phyloP scores from a whole-genome alignment of 2,329 filamentous ascomycete genomes.

The Calonectria crousiana region DNA sequence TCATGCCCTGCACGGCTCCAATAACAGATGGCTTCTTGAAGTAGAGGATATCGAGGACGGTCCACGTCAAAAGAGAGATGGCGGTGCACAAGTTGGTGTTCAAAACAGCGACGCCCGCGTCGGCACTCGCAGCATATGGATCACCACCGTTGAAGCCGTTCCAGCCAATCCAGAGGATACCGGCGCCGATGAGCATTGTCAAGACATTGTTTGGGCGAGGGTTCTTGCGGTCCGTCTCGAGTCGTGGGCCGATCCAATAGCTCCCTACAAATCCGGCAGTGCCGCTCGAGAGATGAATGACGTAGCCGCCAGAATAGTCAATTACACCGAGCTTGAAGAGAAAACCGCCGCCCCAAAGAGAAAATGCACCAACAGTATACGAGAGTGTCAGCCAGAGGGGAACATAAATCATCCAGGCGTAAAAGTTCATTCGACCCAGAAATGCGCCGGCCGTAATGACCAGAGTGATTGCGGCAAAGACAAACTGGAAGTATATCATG shows the following conservation, averaged over 20 bases:
- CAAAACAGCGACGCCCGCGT: conserved; percentile 27
- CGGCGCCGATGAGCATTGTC: conserved; percentile 21
- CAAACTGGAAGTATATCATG: conserved; percentile 31
- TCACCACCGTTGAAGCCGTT: conserved; percentile 32
- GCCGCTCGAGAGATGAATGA: conserved; percentile 27
- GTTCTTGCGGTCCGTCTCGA: conserved; percentile 18
- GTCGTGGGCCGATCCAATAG: conserved; percentile 27
- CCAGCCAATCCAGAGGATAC: conserved; percentile 29
- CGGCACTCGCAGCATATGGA: conserved; percentile 27
- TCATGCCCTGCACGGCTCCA: conserved; percentile 28
- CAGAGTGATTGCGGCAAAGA: conserved; percentile 29
- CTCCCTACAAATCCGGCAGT: conserved; percentile 27
- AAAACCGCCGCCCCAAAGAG: conserved; percentile 28
- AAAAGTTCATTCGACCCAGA: conserved; percentile 30
- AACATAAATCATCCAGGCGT: conserved; percentile 28
- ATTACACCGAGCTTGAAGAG: conserved; percentile 26
- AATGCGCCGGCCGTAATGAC: conserved; percentile 28
- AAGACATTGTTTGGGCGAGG: conserved; percentile 22
- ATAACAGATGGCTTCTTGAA: conserved; percentile 27
- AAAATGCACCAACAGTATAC: conserved; percentile 26
- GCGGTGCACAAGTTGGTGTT: conserved; percentile 31
- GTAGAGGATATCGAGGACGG: conserved; percentile 19
- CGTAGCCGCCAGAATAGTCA: conserved; percentile 30
- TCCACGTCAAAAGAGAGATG: conserved; percentile 25
- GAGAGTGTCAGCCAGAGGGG: conserved; percentile 27